Evolutionary conservation across 306 rosid genomes (phyloP).

Genomic region (Quillaja saponaria): DNA sequence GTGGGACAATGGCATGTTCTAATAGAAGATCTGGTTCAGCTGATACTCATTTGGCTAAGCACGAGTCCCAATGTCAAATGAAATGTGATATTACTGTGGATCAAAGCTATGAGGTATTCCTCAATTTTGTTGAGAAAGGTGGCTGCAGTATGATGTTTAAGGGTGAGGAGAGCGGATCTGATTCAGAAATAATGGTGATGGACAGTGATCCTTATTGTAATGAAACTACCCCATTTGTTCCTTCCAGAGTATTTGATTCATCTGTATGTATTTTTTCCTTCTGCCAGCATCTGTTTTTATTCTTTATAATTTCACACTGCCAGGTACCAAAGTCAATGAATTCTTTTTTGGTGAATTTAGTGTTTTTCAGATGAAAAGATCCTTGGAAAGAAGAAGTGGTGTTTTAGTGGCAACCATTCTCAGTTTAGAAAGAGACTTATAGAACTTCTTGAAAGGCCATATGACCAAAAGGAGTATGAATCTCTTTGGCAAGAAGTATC

Average conservation of each 20-base stretch:
- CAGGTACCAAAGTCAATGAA: neutral
- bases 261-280: conserved; percentile 42
- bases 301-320: neutral
- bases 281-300: conserved; percentile 8
- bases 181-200: conserved; percentile 36
- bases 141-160: conserved; percentile 26
- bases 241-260: conserved; percentile 24
- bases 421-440: conserved; percentile 55
- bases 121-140: conserved; percentile 9
- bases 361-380: conserved; percentile 35
- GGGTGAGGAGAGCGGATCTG: conserved; percentile 34
- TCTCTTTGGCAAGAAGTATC: conserved; percentile 12
- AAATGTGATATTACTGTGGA: conserved; percentile 34
- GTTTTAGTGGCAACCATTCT: conserved; percentile 17
- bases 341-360: conserved; percentile 23
- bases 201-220: conserved; percentile 34
- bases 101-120: conserved; percentile 31
- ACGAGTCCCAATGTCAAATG: neutral
- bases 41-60: conserved; percentile 8
- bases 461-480: conserved; percentile 39
- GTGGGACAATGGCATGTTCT: neutral
- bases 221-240: conserved; percentile 35
- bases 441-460: conserved; percentile 60
- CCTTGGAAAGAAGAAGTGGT: conserved; percentile 20
- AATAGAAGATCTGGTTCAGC: neutral